Percentiles rank a stretch among this genome's conserved stretches.
Evolutionary conservation across 2,329 filamentous ascomycete genomes (phyloP).

Genomic region (Scedosporium aurantiacum): DNA sequence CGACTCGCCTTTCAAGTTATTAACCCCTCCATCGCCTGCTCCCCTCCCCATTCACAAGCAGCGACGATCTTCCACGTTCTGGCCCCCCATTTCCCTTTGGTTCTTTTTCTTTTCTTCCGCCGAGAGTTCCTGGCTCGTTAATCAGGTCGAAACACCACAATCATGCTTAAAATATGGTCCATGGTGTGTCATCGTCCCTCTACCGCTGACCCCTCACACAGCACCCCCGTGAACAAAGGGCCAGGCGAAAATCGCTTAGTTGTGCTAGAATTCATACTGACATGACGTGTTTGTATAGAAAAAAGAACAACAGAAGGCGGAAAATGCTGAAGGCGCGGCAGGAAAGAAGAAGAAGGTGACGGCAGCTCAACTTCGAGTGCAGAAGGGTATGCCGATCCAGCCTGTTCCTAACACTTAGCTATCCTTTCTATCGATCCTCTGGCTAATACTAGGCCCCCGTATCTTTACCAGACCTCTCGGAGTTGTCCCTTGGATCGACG

Average conservation of each 20-base stretch:
- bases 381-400: slow-evolving; percentile 59
- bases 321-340: slow-evolving; percentile 63
- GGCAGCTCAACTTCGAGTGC: slow-evolving; percentile 85
- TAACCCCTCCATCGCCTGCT: background rate
- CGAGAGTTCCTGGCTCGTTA: background rate
- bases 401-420: background rate
- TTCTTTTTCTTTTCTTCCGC: background rate
- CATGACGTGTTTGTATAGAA: slow-evolving; percentile 42
- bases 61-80: background rate
- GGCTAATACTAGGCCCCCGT: background rate
- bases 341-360: slow-evolving; percentile 98
- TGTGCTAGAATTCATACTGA: slow-evolving; percentile 11
- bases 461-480: slow-evolving; percentile 55
- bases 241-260: background rate
- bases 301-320: slow-evolving; percentile 92
- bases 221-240: background rate
- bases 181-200: slow-evolving; percentile 54
- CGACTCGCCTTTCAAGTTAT: background rate
- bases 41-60: background rate
- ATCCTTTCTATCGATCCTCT: background rate
- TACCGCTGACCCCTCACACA: background rate
- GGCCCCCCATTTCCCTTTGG: background rate
- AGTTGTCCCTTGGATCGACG: slow-evolving; percentile 65
- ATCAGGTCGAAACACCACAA: background rate
- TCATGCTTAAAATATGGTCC: slow-evolving; percentile 98